Evolutionary conservation across 768 basidiomycete genomes (phyloP), one percentile per base, ranked within the genome.

Genomic region (Fomitopsis serialis): DNA sequence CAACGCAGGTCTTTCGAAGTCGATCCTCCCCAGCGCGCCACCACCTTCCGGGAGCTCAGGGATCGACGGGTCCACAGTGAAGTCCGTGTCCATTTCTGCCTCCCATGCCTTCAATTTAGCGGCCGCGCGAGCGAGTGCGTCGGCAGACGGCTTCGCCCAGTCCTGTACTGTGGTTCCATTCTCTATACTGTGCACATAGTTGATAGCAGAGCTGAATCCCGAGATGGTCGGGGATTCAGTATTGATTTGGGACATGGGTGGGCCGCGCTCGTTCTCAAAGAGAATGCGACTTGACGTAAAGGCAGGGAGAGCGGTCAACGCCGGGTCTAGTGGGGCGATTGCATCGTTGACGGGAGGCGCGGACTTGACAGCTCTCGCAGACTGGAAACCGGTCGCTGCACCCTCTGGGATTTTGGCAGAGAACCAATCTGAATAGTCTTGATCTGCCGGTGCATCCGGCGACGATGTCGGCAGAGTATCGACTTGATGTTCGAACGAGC

Each of bases 41-140:
- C 9, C 34, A 35, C 9, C 34, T 35, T 35, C 34, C 15, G 15
- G 34, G 34, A 35, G 34, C 6, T 22, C 25, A 19, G 23, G 21
- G 48, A 2, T 27, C 4, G 23, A 9, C 21, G 24, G n/a, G 29
- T 48, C 46, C 7, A 35, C 22, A 5, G 45, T 54, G 51, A 42
- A 51, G 17, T 61, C 54, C 1, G 52, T 49, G 1, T 55, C 57
- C 15, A 61, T 36, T 21, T 64, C 64, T 3, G 34, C 46, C 10
- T 65, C 52, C 66, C 66, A 67, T 22, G 53, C 51, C 44, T 60
- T 56, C 61, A 64, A 61, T 46, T 45, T 61, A 46, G 47, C 43
- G 17, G 52, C 58, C 0, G 64, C 66, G 21, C 53, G 56, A 9
- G 59, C 60, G 2, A 67, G 53, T 0, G 66, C 61, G 13, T 57